phyloP scores from a whole-genome alignment of 805 yeast genomes.

The Candida golubevii region DNA sequence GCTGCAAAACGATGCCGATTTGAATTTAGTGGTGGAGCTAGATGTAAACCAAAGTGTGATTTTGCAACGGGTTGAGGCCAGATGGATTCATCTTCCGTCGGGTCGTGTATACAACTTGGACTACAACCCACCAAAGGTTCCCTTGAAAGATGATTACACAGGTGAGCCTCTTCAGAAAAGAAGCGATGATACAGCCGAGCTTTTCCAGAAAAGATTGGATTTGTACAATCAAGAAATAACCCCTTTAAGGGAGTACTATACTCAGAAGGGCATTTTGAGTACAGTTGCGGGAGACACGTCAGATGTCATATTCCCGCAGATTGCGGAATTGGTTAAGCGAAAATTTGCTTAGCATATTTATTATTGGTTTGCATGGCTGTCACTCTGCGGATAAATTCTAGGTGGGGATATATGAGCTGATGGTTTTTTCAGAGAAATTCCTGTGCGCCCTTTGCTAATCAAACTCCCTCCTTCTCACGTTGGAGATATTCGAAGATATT shows the following conservation, averaged over 20 bases:
- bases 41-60: slow-evolving; percentile 86
- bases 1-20: slow-evolving; percentile 29
- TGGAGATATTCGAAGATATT: too few species aligned
- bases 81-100: slow-evolving; percentile 81
- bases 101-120: slow-evolving; percentile 84
- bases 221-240: slow-evolving; percentile 53
- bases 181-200: slow-evolving; percentile 75
- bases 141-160: slow-evolving; percentile 81
- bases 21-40: slow-evolving; percentile 80
- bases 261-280: slow-evolving; percentile 38
- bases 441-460: too few species aligned
- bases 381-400: neutral
- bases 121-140: slow-evolving; percentile 83
- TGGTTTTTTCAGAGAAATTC: too few species aligned
- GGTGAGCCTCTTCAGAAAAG: slow-evolving; percentile 83
- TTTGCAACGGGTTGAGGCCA: slow-evolving; percentile 71
- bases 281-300: slow-evolving; percentile 74
- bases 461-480: too few species aligned
- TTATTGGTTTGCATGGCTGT: neutral
- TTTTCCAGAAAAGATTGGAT: slow-evolving; percentile 63
- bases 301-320: slow-evolving; percentile 76
- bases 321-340: slow-evolving; percentile 37
- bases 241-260: slow-evolving; percentile 66
- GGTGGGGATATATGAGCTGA: too few species aligned
- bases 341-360: neutral